phyloP scores from a whole-genome alignment of 495 filamentous ascomycete species.

The Penicillium psychrofluorescens region DNA sequence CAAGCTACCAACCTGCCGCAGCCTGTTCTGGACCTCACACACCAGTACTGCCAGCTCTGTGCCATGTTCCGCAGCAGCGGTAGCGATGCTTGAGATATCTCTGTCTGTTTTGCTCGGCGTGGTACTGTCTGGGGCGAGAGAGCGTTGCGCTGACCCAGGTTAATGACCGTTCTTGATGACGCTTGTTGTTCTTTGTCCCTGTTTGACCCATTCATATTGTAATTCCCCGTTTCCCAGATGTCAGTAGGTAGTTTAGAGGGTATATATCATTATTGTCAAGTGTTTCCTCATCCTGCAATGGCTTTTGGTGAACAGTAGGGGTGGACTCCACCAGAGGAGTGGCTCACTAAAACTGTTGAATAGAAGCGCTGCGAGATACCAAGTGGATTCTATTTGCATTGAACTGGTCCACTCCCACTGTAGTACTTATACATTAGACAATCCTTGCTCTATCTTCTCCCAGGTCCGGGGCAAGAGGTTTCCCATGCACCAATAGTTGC shows the following conservation, averaged over 20 bases:
- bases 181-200: conserved; percentile 2
- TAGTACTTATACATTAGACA: background rate
- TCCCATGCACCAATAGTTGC: conserved; percentile 12
- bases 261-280: conserved; percentile 4
- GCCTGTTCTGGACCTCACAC: conserved; percentile 85
- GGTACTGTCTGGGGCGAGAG: background rate
- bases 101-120: background rate
- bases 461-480: conserved; percentile 7
- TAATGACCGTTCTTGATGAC: conserved; percentile 19
- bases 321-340: too few species aligned
- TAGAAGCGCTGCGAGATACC: too few species aligned
- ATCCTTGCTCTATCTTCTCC: conserved; percentile 9
- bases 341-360: too few species aligned
- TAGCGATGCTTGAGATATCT: conserved; percentile 62
- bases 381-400: too few species aligned
- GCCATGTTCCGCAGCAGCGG: conserved; percentile 92
- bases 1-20: conserved; percentile 92
- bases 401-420: too few species aligned
- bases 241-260: conserved; percentile 6
- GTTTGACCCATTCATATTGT: conserved; percentile 2
- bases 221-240: conserved; percentile 1
- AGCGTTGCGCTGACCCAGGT: conserved; percentile 6
- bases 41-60: conserved; percentile 91
- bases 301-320: too few species aligned
- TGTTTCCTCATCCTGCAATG: background rate